Evolutionary conservation across 2,329 filamentous ascomycete genomes (phyloP).

Genomic region (Colletotrichum truncatum): DNA sequence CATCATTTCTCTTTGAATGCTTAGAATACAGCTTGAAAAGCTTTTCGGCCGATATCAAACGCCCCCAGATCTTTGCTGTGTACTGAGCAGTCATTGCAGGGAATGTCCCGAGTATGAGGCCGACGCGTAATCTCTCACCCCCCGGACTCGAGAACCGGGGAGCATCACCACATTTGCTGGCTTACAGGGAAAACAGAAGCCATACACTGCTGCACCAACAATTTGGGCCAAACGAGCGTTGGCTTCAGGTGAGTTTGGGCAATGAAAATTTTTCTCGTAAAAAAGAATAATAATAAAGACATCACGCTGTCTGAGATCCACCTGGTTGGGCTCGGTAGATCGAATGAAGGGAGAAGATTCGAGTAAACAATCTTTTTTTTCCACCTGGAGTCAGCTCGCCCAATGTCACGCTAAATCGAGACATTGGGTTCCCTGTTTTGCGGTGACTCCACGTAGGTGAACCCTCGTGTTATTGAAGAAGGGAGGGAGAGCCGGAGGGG

Average conservation of each 20-base stretch:
- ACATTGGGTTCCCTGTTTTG: slow-evolving; percentile 17
- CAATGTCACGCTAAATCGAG: slow-evolving; percentile 1
- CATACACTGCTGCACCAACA: neutral
- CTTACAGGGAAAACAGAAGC: too few relatives aligned
- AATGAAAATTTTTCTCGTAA: slow-evolving; percentile 4
- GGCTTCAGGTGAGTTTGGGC: neutral
- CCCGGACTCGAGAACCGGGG: too few relatives aligned
- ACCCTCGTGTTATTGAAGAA: slow-evolving; percentile 30
- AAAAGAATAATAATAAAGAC: slow-evolving; percentile 15
- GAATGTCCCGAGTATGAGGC: too few relatives aligned
- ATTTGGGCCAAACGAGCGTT: neutral
- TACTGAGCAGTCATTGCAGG: neutral
- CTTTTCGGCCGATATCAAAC: too few relatives aligned
- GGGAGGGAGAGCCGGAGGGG: slow-evolving; percentile 12
- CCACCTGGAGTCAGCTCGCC: neutral
- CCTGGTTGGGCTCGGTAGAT: slow-evolving; percentile 20
- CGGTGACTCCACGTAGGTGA: neutral
- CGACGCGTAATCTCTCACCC: too few relatives aligned
- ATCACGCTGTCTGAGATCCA: slow-evolving; percentile 18
- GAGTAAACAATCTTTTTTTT: slow-evolving; percentile 13
- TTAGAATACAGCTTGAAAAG: too few relatives aligned
- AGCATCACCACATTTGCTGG: too few relatives aligned
- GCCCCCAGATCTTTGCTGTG: too few relatives aligned
- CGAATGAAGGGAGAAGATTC: slow-evolving; percentile 18
- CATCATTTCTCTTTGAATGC: neutral